Conservation (phyloP, 1,139 yeast genomes). For the Candida sp. region DNA sequence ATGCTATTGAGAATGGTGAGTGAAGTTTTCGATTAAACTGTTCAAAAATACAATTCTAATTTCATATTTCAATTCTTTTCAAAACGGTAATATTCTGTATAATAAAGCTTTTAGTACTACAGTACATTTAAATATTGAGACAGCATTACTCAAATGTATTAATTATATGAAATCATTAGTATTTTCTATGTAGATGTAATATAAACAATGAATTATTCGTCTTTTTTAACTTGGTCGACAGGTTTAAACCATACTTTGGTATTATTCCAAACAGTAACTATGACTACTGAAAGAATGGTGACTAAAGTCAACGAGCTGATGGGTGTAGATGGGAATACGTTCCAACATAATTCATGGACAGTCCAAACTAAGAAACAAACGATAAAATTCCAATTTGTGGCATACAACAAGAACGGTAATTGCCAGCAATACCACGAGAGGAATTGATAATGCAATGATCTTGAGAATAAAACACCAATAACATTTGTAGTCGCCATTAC, state of each 20-base stretch:
- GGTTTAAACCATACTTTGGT: constrained; percentile 19
- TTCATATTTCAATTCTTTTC: not conserved
- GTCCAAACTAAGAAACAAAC: constrained; percentile 33
- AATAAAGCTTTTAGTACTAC: not conserved
- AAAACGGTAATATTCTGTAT: not conserved
- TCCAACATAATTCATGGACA: constrained; percentile 71
- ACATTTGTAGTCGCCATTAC: constrained; percentile 61
- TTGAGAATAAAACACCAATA: constrained; percentile 73
- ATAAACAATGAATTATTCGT: not conserved
- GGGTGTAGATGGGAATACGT: constrained; percentile 57
- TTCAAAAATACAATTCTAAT: not conserved
- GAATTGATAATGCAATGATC: constrained; percentile 91
- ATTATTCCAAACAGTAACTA: constrained; percentile 36
- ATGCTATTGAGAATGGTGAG: constrained; percentile 41
- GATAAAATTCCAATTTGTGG: constrained; percentile 37
- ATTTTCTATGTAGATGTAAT: not conserved
- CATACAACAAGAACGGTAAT: constrained; percentile 62
- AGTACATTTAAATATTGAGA: not conserved
- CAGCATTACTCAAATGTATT: not conserved
- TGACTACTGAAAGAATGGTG: constrained; percentile 23
- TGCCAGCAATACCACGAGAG: constrained; percentile 91
- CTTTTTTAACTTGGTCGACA: constrained; percentile 1
- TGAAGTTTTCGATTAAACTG: constrained; percentile 2
- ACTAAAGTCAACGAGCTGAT: constrained; percentile 42
- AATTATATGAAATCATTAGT: not conserved